phyloP scores from a whole-genome alignment of 768 basidiomycete genomes.

The Suillus weaverae region DNA sequence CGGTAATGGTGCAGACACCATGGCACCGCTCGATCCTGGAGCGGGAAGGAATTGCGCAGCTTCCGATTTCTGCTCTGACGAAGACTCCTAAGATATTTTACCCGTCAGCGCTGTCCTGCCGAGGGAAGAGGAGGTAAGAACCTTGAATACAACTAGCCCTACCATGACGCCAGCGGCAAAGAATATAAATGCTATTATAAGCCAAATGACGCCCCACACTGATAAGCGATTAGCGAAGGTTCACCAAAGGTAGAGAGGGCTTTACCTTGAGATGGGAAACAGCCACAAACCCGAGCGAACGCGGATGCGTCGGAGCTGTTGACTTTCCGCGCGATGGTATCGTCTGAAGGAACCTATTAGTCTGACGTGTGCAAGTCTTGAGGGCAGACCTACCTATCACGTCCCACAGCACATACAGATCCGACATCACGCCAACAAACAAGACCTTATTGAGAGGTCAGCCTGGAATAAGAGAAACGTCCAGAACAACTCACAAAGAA shows the following conservation, averaged over 20 bases:
- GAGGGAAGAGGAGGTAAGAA: conserved; percentile 23
- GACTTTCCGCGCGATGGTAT: conserved; percentile 80
- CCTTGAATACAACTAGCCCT: conserved; percentile 82
- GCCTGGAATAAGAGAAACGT: neutral
- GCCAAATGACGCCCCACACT: conserved; percentile 93
- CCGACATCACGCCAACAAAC: conserved; percentile 87
- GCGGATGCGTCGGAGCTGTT: conserved; percentile 87
- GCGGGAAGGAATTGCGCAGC: conserved; percentile 59
- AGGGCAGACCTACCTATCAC: conserved; percentile 58
- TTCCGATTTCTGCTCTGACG: conserved; percentile 53
- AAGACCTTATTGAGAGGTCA: conserved; percentile 48
- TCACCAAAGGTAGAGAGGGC: neutral
- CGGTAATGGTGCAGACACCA: conserved; percentile 28
- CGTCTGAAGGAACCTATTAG: conserved; percentile 47
- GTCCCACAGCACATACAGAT: conserved; percentile 87
- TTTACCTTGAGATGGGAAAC: conserved; percentile 77
- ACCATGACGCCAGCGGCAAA: conserved; percentile 77
- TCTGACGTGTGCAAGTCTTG: neutral
- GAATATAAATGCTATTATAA: conserved; percentile 69
- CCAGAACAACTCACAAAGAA: conserved; percentile 56
- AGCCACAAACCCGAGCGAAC: conserved; percentile 83
- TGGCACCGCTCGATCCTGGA: conserved; percentile 47
- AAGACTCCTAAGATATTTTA: conserved; percentile 48
- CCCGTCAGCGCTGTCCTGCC: neutral
- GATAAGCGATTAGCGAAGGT: conserved; percentile 6